Evolutionary conservation across 192 early-diverging fungal species (phyloP).

Genomic region (Umbelopsis sp.): DNA sequence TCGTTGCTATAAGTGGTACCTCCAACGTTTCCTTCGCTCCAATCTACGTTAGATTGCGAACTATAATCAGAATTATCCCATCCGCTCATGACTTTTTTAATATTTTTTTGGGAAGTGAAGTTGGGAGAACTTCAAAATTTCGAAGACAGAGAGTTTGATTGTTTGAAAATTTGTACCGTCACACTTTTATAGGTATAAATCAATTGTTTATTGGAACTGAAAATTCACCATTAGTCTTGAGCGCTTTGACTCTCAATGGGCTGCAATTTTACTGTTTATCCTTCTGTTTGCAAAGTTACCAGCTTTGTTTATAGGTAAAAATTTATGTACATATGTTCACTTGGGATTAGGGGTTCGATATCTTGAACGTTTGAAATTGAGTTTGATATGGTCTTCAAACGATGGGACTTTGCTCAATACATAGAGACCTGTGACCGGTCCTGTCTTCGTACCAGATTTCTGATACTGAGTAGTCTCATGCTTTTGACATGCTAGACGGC

Average conservation of each 20-base stretch:
- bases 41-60: neutral
- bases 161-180: neutral
- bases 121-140: neutral
- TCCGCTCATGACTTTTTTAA: neutral
- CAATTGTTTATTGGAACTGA: too few relatives aligned
- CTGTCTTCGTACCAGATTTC: conserved; percentile 19
- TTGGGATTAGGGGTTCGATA: neutral
- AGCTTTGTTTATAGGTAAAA: neutral
- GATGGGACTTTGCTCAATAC: conserved; percentile 28
- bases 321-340: neutral
- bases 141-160: neutral
- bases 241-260: too few relatives aligned
- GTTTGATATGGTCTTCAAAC: conserved; percentile 13
- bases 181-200: too few relatives aligned
- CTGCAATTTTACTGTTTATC: too few relatives aligned
- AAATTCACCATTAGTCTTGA: too few relatives aligned
- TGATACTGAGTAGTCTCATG: conserved; percentile 25
- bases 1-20: neutral
- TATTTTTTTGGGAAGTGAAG: neutral
- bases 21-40: neutral
- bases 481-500: conserved; percentile 28
- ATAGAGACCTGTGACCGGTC: conserved; percentile 26
- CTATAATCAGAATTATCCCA: neutral
- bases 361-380: neutral
- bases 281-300: too few relatives aligned